Conservation (phyloP, 108 stramenopile species). For the Cyclotella distinguenda region DNA sequence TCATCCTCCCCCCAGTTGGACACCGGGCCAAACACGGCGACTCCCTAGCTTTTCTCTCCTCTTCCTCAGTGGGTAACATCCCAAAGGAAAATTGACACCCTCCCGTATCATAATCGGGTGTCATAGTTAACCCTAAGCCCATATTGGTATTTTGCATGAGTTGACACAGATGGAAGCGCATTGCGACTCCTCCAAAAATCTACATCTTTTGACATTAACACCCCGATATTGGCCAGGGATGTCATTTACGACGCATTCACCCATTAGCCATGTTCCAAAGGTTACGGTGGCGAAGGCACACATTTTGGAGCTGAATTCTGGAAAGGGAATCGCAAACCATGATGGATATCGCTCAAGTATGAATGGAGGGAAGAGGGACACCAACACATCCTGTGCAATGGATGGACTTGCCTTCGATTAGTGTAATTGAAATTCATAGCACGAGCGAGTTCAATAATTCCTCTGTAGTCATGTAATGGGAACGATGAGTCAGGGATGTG, state of each 20-base stretch:
- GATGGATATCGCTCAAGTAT: conserved; percentile 60
- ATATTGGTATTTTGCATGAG: conserved; percentile 91
- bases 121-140: conserved; percentile 85
- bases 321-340: conserved; percentile 76
- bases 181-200: conserved; percentile 87
- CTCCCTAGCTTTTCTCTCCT: conserved; percentile 61
- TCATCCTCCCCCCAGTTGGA: conserved; percentile 67
- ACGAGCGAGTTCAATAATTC: conserved; percentile 66
- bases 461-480: conserved; percentile 55
- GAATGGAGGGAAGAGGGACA: conserved; percentile 46
- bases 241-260: conserved; percentile 87
- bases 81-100: conserved; percentile 90
- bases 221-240: conserved; percentile 70
- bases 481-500: conserved; percentile 27
- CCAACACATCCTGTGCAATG: conserved; percentile 61
- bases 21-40: conserved; percentile 80
- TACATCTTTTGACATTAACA: conserved; percentile 88
- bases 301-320: conserved; percentile 78
- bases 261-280: conserved; percentile 92
- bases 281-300: conserved; percentile 89
- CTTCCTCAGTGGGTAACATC: conserved; percentile 52
- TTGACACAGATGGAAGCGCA: conserved; percentile 94
- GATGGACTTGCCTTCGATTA: conserved; percentile 50
- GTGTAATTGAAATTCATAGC: conserved; percentile 64
- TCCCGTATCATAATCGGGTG: conserved; percentile 84